Evolutionary conservation across 2,329 filamentous ascomycete genomes (phyloP).

Genomic region (Lachnellula hyalina): DNA sequence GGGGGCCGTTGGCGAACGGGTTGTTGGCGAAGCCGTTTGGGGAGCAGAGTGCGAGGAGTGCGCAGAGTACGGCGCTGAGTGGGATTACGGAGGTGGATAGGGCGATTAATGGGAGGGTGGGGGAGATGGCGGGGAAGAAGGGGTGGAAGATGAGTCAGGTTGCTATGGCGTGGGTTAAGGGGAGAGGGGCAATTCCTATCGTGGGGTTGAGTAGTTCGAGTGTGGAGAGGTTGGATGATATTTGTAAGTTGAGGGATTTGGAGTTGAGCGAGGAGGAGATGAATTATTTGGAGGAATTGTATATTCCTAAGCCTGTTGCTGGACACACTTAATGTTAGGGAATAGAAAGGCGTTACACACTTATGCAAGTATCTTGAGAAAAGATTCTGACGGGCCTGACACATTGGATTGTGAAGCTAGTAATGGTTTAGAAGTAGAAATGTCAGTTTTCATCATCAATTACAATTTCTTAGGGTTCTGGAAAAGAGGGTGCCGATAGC

Average conservation of each 20-base stretch:
- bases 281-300: conserved; percentile 47
- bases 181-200: conserved; percentile 40
- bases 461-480: too few relatives aligned
- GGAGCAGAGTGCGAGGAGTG: neutral
- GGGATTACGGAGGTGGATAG: conserved; percentile 38
- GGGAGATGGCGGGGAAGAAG: conserved; percentile 50
- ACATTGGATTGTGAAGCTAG: too few relatives aligned
- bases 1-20: conserved; percentile 4
- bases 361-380: too few relatives aligned
- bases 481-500: too few relatives aligned
- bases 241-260: conserved; percentile 34
- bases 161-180: conserved; percentile 47
- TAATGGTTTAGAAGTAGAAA: too few relatives aligned
- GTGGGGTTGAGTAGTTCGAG: conserved; percentile 40
- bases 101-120: conserved; percentile 47
- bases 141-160: conserved; percentile 53
- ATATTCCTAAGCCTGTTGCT: conserved; percentile 38
- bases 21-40: conserved; percentile 4
- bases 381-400: too few relatives aligned
- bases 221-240: conserved; percentile 46
- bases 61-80: conserved; percentile 19
- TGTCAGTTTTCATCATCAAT: too few relatives aligned
- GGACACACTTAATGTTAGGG: conserved; percentile 19
- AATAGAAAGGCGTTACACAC: neutral
- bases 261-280: conserved; percentile 44